Evolutionary conservation across 495 filamentous ascomycete species (phyloP).

Genomic region (Schizothecium vesticola): DNA sequence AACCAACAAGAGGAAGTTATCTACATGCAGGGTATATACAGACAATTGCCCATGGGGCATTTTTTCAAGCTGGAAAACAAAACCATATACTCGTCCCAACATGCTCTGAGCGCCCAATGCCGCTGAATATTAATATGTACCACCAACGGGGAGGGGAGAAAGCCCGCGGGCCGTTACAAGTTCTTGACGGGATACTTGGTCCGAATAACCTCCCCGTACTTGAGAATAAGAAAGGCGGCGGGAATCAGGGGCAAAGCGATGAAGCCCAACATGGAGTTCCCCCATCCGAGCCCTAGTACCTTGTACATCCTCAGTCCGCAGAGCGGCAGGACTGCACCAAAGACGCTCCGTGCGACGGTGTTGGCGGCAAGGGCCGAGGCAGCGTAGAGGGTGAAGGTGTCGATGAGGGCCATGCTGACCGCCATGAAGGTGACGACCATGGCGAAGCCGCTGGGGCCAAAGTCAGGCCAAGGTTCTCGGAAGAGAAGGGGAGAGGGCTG

Average conservation of each 20-base stretch:
- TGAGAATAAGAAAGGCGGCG: slow-evolving; percentile 46
- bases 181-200: slow-evolving; percentile 40
- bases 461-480: slow-evolving; percentile 41
- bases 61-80: not conserved
- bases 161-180: slow-evolving; percentile 14
- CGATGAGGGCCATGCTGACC: slow-evolving; percentile 45
- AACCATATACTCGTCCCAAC: not conserved
- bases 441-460: slow-evolving; percentile 30
- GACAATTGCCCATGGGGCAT: not conserved
- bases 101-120: not conserved
- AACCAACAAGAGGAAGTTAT: not conserved
- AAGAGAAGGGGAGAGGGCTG: slow-evolving; percentile 31
- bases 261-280: slow-evolving; percentile 54
- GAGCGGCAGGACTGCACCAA: slow-evolving; percentile 55
- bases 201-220: slow-evolving; percentile 47
- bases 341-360: slow-evolving; percentile 47
- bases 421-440: slow-evolving; percentile 44
- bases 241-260: slow-evolving; percentile 48
- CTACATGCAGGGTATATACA: not conserved
- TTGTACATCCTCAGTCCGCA: slow-evolving; percentile 50
- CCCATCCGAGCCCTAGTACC: slow-evolving; percentile 56
- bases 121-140: not conserved
- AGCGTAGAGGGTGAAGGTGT: slow-evolving; percentile 56
- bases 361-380: slow-evolving; percentile 54
- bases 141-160: not conserved